Conservation (phyloP, 768 basidiomycete species). For the Tephrocybe sp. region DNA sequence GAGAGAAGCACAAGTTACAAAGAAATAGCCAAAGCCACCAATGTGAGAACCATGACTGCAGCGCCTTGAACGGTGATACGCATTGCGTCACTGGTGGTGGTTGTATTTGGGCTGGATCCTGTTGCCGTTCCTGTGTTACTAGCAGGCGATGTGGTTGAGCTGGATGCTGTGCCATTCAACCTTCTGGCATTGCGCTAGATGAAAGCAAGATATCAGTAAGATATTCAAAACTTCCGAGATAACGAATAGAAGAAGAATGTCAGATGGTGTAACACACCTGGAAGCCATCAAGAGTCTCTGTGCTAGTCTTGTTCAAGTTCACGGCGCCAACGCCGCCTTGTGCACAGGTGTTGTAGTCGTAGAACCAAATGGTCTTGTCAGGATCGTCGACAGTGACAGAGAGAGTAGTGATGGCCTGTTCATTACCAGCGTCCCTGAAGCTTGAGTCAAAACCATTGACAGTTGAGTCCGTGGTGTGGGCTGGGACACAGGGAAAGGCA, state of each 20-base stretch:
- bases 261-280: constrained; percentile 26
- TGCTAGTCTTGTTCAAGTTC: constrained; percentile 48
- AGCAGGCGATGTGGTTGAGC: constrained; percentile 5
- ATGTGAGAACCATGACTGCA: neutral
- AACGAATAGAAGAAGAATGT: neutral
- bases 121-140: constrained; percentile 10
- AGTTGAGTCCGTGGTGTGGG: constrained; percentile 43
- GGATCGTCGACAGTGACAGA: constrained; percentile 43
- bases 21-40: neutral
- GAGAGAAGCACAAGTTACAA: constrained; percentile 9
- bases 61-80: neutral
- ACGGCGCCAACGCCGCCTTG: constrained; percentile 63
- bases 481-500: constrained; percentile 51
- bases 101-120: constrained; percentile 6
- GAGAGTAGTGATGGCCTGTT: constrained; percentile 44
- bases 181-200: constrained; percentile 58
- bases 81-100: constrained; percentile 7
- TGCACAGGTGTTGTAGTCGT: constrained; percentile 53
- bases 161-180: constrained; percentile 47
- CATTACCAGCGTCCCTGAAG: constrained; percentile 49
- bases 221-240: neutral
- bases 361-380: constrained; percentile 58
- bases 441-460: constrained; percentile 62
- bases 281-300: constrained; percentile 44
- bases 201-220: too few species aligned